Evolutionary conservation across 176 grass and related monocot genomes (phyloP).

Genomic region (Carex littledalei): DNA sequence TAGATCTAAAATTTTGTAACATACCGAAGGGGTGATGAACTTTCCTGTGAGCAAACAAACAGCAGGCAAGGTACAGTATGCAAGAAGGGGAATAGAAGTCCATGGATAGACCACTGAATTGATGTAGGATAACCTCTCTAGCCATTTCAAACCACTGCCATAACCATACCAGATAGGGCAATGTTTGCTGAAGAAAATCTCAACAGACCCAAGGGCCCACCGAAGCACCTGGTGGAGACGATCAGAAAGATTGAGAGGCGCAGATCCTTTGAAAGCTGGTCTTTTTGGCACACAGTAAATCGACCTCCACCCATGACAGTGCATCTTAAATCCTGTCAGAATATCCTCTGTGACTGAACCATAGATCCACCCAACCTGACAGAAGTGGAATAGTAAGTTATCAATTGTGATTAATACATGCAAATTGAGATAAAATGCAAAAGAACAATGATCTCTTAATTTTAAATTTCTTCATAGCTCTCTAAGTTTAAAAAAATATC

Average conservation of each 20-base stretch:
- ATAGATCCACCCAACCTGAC: slow-evolving; percentile 25
- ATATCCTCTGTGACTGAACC: slow-evolving; percentile 27
- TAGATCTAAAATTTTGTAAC: neutral
- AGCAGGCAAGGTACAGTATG: slow-evolving; percentile 27
- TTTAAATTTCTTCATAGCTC: neutral
- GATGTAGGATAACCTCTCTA: slow-evolving; percentile 19
- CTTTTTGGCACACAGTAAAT: slow-evolving; percentile 24
- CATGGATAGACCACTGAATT: slow-evolving; percentile 25
- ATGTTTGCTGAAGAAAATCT: slow-evolving; percentile 27
- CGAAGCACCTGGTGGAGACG: slow-evolving; percentile 25
- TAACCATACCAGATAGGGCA: slow-evolving; percentile 29
- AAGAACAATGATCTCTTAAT: neutral
- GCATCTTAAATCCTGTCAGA: slow-evolving; percentile 29
- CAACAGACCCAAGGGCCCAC: slow-evolving; percentile 24
- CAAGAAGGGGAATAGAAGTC: slow-evolving; percentile 26
- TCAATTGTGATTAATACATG: neutral
- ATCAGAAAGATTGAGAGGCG: slow-evolving; percentile 24
- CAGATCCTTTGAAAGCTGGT: slow-evolving; percentile 24
- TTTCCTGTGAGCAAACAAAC: slow-evolving; percentile 24
- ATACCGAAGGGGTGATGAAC: slow-evolving; percentile 24
- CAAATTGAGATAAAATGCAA: neutral
- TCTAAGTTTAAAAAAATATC: neutral
- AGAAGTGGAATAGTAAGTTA: neutral
- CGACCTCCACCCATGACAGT: slow-evolving; percentile 25
- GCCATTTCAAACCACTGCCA: slow-evolving; percentile 17